Conservation (phyloP, 148 eudicot species). For the Silene conica region DNA sequence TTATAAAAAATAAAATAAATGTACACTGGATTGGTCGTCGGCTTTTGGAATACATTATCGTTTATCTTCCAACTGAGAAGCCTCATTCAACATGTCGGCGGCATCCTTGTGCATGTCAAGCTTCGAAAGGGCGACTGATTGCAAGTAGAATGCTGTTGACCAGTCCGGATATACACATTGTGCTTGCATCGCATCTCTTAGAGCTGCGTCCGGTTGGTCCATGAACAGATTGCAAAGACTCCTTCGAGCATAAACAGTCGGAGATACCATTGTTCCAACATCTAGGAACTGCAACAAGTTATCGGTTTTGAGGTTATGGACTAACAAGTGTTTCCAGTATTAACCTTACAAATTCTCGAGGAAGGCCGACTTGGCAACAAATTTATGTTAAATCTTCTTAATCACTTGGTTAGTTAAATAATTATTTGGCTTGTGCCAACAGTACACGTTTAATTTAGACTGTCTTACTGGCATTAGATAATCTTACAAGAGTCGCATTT, state of each 20-base stretch:
- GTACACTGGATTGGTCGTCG: conserved; percentile 22
- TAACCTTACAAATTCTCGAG: not conserved
- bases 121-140: conserved; percentile 86
- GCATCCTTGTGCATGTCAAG: conserved; percentile 92
- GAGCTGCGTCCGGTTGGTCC: conserved; percentile 91
- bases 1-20: conserved; percentile 17
- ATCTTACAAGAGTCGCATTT: no score
- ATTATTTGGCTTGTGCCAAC: no score
- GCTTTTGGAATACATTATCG: conserved; percentile 34
- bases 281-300: conserved; percentile 59
- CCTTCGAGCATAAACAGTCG: conserved; percentile 82
- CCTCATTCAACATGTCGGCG: conserved; percentile 86
- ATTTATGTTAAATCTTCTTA: no score
- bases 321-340: not conserved
- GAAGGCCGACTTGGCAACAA: no score
- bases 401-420: no score
- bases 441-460: no score
- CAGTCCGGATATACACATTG: conserved; percentile 84
- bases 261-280: conserved; percentile 87
- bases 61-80: conserved; percentile 78
- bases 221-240: conserved; percentile 75
- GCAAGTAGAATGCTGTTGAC: conserved; percentile 95
- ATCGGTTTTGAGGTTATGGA: conserved; percentile 1
- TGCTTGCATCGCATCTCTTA: conserved; percentile 96
- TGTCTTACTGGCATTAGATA: no score